Evolutionary conservation across 257 asterid genomes (phyloP).

Genomic region (Solanum dulcamara): DNA sequence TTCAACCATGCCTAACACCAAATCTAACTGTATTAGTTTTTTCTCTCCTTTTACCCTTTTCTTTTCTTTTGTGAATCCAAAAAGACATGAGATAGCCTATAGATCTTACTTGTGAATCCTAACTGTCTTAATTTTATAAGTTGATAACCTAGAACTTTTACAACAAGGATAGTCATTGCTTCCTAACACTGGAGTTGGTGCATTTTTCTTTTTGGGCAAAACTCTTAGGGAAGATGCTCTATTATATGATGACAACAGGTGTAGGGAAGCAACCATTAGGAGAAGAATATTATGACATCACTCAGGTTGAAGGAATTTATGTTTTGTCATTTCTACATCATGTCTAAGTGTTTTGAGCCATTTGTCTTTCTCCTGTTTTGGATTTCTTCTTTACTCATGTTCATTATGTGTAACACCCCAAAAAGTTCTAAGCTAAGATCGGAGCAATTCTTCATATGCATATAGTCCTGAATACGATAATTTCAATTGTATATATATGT

Average conservation of each 20-base stretch:
- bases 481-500: too few species aligned
- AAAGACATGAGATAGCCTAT: background rate
- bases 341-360: background rate
- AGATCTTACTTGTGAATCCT: background rate
- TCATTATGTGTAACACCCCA: too few species aligned
- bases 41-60: background rate
- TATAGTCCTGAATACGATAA: too few species aligned
- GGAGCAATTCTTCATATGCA: too few species aligned
- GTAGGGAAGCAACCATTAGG: slow-evolving; percentile 94
- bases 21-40: background rate
- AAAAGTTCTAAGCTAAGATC: too few species aligned
- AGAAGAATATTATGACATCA: slow-evolving; percentile 92
- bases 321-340: background rate
- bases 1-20: background rate
- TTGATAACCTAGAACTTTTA: background rate
- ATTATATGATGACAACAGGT: slow-evolving; percentile 78
- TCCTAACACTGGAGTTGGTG: background rate
- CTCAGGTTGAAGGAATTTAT: slow-evolving; percentile 47
- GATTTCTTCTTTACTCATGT: background rate
- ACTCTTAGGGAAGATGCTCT: slow-evolving; percentile 94
- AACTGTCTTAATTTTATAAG: background rate
- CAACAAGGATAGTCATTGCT: background rate
- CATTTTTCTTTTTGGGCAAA: slow-evolving; percentile 42
- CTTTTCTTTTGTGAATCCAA: background rate
- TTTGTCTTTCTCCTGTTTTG: background rate